Evolutionary conservation across 2,329 filamentous ascomycete genomes (phyloP), one percentile per base, ranked within the genome.

Genomic region (Pseudogymnoascus sp.): DNA sequence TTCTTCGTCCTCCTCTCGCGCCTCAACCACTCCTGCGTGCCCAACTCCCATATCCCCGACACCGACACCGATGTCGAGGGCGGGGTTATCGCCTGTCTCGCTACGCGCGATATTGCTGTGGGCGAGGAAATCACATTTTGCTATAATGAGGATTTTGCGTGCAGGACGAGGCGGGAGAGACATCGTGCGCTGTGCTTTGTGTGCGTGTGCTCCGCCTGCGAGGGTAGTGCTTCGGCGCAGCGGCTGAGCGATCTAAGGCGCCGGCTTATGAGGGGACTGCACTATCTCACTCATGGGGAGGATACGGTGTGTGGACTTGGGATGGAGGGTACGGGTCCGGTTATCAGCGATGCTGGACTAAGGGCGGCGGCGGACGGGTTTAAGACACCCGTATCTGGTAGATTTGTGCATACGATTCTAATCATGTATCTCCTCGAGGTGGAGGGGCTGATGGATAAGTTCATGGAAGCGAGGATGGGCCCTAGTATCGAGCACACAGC

Each of bases 371-470:
- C 40, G 10, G 40, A 42, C 9, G 17, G 21, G 21, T 42, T 42
- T 17, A 42, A 19, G 3, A 42, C 40, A 3, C 17, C 40, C 2
- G 9, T 42, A 17, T 42, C 40, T 4, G 17, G 17, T 42, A 42
- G 40, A 9, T 42, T 42, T 42, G 19, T 42, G 2, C 6, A 42
- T 21, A 21, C 40, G 0, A 7, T 42, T n/a, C 40, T 42, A 13
- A 7, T 44, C 10, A 44, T 44, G 19, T 9, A 44, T 1, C 19
- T 60, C 38, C 15, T 62, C n/a, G 65, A 67, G 26, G 59, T 56
- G 35, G 67, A 69, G 44, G 67, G 64, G 23, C 38, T 67, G 35
- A 26, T 68, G 17, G 65, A 68, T n/a, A 7, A 63, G 35, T 63
- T 63, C 29, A 21, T 53, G 29, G 33, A 61, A 7, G 35, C 46